These are phyloP conservation scores for Malus hybrid DNA, from an alignment of 331 rosid genomes.

Conservation along the genomic window DNA sequence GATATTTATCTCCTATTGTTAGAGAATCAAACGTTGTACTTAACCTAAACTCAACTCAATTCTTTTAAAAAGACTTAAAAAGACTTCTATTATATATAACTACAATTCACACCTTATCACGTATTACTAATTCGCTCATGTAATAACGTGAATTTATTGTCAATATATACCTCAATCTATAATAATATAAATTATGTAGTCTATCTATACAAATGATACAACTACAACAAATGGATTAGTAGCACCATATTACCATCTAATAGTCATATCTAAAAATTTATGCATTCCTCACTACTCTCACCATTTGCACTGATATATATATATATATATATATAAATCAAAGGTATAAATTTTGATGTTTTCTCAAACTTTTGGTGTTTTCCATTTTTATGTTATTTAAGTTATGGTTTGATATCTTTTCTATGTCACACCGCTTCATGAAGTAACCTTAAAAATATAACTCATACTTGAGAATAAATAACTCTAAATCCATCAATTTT, in stretches of 20 bases:
- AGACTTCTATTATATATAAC: neutral
- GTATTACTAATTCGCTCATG: neutral
- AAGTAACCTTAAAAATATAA: too few relatives aligned
- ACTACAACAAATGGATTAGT: neutral
- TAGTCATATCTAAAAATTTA: neutral
- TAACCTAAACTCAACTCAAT: neutral
- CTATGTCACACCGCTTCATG: too few relatives aligned
- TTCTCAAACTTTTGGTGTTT: too few relatives aligned
- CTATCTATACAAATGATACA: neutral
- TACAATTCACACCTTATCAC: too few relatives aligned
- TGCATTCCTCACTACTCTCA: neutral
- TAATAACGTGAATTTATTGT: too few relatives aligned
- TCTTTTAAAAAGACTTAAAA: too few relatives aligned
- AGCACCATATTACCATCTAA: neutral
- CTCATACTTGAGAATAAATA: too few relatives aligned
- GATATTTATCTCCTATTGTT: neutral
- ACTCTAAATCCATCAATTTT: too few relatives aligned
- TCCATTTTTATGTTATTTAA: too few relatives aligned
- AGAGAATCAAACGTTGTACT: neutral
- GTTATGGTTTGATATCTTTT: too few relatives aligned
- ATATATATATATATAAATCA: neutral
- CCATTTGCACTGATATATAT: neutral
- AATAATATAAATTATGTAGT: too few relatives aligned
- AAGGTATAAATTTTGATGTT: neutral
- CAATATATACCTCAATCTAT: neutral